Evolutionary conservation across 116 monocot genomes (phyloP).

Genomic region (Posidonia oceanica): DNA sequence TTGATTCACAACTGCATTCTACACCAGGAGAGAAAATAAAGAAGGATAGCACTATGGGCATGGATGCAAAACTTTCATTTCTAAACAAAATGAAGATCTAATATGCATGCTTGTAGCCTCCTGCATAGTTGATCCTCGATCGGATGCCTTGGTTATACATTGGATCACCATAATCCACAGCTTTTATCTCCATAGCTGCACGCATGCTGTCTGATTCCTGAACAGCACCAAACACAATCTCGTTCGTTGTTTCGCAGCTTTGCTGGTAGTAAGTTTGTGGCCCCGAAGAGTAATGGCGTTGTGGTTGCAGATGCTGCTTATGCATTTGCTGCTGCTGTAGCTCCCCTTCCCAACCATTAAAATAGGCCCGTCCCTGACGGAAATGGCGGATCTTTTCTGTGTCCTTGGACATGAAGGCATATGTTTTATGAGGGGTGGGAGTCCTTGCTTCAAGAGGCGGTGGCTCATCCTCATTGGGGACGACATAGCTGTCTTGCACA

Average conservation of each 20-base stretch:
- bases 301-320: conserved; percentile 55
- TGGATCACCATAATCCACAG: too few species aligned
- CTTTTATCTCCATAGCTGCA: too few species aligned
- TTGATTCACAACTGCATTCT: background rate
- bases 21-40: background rate
- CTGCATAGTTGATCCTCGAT: too few species aligned
- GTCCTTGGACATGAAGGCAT: conserved; percentile 96
- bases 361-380: conserved; percentile 41
- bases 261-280: conserved; percentile 83
- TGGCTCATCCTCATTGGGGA: conserved; percentile 62
- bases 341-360: conserved; percentile 48
- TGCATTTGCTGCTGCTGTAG: conserved; percentile 11
- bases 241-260: conserved; percentile 76
- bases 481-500: conserved; percentile 70
- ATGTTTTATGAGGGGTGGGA: conserved; percentile 70
- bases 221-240: conserved; percentile 90
- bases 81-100: background rate
- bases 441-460: conserved; percentile 69
- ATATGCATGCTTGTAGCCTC: too few species aligned
- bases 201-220: too few species aligned
- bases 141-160: too few species aligned
- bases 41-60: background rate
- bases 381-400: conserved; percentile 72
- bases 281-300: conserved; percentile 61
- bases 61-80: background rate